Evolutionary conservation across 2,329 filamentous ascomycete genomes (phyloP), one percentile per base, ranked within the genome.

Genomic region (Neonectria magnoliae): DNA sequence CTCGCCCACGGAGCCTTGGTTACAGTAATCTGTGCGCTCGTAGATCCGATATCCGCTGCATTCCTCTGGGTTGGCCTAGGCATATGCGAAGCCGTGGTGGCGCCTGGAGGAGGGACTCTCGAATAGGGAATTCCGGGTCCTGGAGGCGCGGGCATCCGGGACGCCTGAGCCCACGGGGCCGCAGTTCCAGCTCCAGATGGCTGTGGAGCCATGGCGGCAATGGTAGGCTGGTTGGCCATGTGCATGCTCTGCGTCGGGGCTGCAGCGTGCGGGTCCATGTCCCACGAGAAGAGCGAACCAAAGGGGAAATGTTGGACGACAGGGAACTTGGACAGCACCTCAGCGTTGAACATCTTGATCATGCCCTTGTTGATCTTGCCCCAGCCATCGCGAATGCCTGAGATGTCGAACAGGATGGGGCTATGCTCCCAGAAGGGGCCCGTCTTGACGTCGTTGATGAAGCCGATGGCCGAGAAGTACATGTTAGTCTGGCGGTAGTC

Each of bases 301-400:
- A 96, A 95, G 3, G 86, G 88, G 71, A 96, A 98, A 79, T 99
- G 96, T 80, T 99, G 96, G n/a, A 99, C 93, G 3, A 99, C 96
- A 3, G 96, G 96, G 76, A 98, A 98, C 79, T 99, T 99, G 42
- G 92, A 93, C 14, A 99, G 84, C 3, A 99, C 96, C 81, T 99
- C 96, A 18, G 93, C 96, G 71, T 97, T 94, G 82, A 95, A 99
- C 96, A 99, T 99, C 81, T 98, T 99, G 74, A 99, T 89, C 96
- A 99, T 98, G 56, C 96, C 96, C 90, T 94, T 94, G 80, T 99
- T 98, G 75, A 99, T 97, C 83, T 99, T 99, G 38, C 92, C 96
- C 96, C 96, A 99, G n/a, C 96, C 93, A 61, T 91, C 90, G 70
- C 88, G 89, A 68, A 99, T 92, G 11, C 96, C 96, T 0, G 93